A percentile compares a stretch with the other conserved stretches of the same genome.
phyloP scores from a whole-genome alignment of 257 asterid species.

The Penstemon eatonii region DNA sequence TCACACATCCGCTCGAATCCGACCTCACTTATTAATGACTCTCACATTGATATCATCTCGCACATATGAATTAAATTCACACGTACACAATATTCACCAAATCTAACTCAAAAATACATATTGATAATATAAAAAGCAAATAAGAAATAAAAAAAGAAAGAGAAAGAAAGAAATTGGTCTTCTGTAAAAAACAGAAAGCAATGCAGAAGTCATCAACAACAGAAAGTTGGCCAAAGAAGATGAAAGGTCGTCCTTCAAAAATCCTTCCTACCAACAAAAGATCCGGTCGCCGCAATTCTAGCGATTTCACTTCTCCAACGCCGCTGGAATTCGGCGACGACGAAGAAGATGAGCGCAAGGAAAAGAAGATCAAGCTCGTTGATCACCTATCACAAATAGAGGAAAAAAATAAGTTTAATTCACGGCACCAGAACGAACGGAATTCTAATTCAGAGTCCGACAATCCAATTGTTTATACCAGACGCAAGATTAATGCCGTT shows the following conservation, averaged over 20 bases:
- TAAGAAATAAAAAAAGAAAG: too few species aligned
- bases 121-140: too few species aligned
- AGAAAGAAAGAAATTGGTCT: too few species aligned
- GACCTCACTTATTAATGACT: too few species aligned
- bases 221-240: constrained; percentile 53
- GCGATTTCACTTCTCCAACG: constrained; percentile 20
- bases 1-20: too few species aligned
- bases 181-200: constrained; percentile 23
- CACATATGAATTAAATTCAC: too few species aligned
- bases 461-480: constrained; percentile 38
- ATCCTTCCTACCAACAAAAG: constrained; percentile 36
- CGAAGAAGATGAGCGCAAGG: constrained; percentile 63
- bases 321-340: constrained; percentile 45
- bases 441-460: constrained; percentile 45
- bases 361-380: constrained; percentile 64
- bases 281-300: constrained; percentile 46
- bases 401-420: constrained; percentile 11
- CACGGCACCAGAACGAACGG: background rate
- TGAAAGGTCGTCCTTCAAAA: constrained; percentile 76
- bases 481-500: constrained; percentile 49
- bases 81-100: too few species aligned
- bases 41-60: too few species aligned
- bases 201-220: constrained; percentile 60
- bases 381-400: constrained; percentile 49
- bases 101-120: too few species aligned